Percentiles rank a stretch among this genome's conserved stretches.
These are phyloP conservation scores for Tuber melanosporum DNA, from an alignment of 495 filamentous ascomycete species.

Conservation along the genomic window DNA sequence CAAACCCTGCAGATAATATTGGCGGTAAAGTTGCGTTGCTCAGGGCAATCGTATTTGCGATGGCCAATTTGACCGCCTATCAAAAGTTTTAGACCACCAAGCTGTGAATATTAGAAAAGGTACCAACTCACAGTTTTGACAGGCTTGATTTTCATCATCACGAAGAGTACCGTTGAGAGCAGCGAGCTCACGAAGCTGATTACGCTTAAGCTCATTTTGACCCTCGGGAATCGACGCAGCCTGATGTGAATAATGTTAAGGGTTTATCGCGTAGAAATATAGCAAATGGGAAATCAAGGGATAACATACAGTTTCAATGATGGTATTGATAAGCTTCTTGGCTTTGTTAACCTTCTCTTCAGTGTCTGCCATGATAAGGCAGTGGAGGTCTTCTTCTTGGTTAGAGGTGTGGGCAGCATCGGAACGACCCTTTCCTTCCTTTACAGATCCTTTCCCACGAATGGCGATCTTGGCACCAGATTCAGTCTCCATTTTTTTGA, in stretches of 20 bases:
- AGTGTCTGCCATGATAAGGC: constrained; percentile 97
- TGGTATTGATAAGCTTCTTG: constrained; percentile 91
- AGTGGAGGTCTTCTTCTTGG: constrained; percentile 98
- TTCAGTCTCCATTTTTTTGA: constrained; percentile 99
- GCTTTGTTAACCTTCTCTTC: constrained; percentile 98
- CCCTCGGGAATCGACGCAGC: constrained; percentile 97
- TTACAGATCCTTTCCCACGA: constrained; percentile 97
- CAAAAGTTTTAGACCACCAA: constrained; percentile 8
- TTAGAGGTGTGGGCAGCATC: constrained; percentile 98
- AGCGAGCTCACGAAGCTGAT: constrained; percentile 93
- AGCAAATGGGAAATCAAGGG: constrained; percentile 5
- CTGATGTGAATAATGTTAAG: constrained; percentile 48
- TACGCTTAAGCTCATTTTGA: constrained; percentile 95
- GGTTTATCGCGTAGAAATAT: not conserved
- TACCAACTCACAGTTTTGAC: constrained; percentile 69
- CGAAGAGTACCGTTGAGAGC: constrained; percentile 96
- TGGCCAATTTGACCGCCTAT: constrained; percentile 81
- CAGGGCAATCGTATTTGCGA: constrained; percentile 95
- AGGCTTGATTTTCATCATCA: constrained; percentile 98
- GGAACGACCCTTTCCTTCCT: constrained; percentile 98
- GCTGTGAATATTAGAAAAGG: not conserved
- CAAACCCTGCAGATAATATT: constrained; percentile 98
- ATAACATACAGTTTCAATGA: constrained; percentile 86
- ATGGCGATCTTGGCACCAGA: constrained; percentile 98
- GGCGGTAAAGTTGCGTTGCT: constrained; percentile 92